Evolutionary conservation across 257 asterid species (phyloP).

Genomic region (Lycium barbarum): DNA sequence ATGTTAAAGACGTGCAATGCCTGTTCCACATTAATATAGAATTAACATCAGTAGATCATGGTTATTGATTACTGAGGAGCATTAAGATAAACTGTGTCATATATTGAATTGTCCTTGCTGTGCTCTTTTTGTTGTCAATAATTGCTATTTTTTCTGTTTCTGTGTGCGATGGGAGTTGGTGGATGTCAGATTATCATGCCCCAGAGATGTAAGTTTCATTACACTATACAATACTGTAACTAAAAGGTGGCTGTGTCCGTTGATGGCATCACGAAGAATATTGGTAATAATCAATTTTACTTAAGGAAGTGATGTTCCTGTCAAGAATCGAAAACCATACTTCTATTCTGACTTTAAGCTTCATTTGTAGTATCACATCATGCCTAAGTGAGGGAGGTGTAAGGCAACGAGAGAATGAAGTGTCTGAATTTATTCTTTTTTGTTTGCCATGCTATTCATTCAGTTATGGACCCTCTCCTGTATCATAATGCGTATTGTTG

Average conservation of each 20-base stretch:
- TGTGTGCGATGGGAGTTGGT: not conserved
- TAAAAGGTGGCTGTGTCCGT: not conserved
- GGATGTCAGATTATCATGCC: not conserved
- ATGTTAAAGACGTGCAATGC: conserved; percentile 6
- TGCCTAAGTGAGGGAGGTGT: conserved; percentile 14
- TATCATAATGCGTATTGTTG: not conserved
- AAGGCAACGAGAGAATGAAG: not conserved
- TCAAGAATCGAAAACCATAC: not conserved
- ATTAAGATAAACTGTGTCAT: conserved; percentile 1
- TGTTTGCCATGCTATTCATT: not conserved
- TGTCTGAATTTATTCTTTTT: conserved; percentile 2
- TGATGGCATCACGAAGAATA: not conserved
- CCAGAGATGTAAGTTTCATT: conserved; percentile 1
- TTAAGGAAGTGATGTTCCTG: not conserved
- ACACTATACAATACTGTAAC: not conserved
- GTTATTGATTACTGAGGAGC: conserved; percentile 3
- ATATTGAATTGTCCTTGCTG: not conserved
- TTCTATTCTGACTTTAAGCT: not conserved
- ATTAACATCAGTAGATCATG: conserved; percentile 26
- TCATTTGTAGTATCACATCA: conserved; percentile 12
- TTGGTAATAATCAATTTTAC: not conserved
- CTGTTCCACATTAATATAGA: not conserved
- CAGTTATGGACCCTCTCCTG: conserved; percentile 18
- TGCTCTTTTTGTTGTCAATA: not conserved
- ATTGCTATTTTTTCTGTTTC: conserved; percentile 11